phyloP scores from a whole-genome alignment of 345 rosid genomes.

The Microthlaspi erraticum region DNA sequence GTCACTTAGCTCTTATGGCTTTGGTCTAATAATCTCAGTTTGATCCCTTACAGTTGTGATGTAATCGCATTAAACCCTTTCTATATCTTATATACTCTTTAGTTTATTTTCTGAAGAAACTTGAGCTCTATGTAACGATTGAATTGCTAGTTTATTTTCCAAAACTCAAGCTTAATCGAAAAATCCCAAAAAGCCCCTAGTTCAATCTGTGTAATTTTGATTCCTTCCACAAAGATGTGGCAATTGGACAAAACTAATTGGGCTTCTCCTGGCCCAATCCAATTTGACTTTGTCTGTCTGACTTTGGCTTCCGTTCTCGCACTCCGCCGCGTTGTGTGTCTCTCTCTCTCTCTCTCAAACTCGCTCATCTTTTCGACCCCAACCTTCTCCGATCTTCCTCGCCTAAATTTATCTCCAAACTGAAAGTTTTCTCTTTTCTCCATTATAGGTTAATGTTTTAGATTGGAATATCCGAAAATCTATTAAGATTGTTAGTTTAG shows the following conservation, averaged over 20 bases:
- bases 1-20: too few relatives aligned
- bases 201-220: too few relatives aligned
- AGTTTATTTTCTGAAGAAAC: too few relatives aligned
- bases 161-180: too few relatives aligned
- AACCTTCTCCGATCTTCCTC: slow-evolving; percentile 2
- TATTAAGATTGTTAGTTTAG: not conserved
- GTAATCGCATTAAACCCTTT: too few relatives aligned
- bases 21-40: too few relatives aligned
- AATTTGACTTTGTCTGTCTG: slow-evolving; percentile 3
- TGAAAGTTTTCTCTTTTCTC: not conserved
- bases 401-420: not conserved
- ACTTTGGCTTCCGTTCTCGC: slow-evolving; percentile 7
- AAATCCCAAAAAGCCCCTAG: too few relatives aligned
- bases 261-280: slow-evolving; percentile 11
- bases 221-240: too few relatives aligned
- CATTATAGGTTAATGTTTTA: not conserved
- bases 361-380: slow-evolving; percentile 6
- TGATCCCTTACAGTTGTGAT: too few relatives aligned
- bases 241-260: not conserved
- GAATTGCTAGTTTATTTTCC: too few relatives aligned
- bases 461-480: not conserved
- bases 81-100: too few relatives aligned
- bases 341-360: slow-evolving; percentile 4
- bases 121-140: too few relatives aligned
- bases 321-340: slow-evolving; percentile 17